Evolutionary conservation across 495 filamentous ascomycete species (phyloP).

Genomic region (Lindgomyces ingoldianus): DNA sequence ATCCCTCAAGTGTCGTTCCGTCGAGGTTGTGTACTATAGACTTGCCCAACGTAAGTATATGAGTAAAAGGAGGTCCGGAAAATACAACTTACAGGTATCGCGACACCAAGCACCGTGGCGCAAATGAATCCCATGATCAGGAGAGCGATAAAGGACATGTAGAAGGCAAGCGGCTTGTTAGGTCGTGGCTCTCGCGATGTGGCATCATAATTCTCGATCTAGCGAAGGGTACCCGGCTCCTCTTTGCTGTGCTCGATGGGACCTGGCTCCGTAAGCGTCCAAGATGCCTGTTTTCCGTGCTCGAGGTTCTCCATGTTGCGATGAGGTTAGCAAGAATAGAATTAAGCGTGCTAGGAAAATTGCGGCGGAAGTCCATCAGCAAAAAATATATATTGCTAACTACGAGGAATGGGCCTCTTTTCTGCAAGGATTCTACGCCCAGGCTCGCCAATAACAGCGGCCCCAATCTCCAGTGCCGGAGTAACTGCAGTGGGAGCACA

Average conservation of each 20-base stretch:
- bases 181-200: neutral
- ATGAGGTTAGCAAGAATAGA: too few species aligned
- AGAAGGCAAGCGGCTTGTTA: slow-evolving; percentile 8
- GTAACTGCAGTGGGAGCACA: too few species aligned
- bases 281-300: neutral
- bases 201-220: neutral
- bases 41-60: neutral
- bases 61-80: neutral
- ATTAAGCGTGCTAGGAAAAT: too few species aligned
- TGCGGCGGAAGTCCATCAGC: too few species aligned
- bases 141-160: slow-evolving; percentile 4
- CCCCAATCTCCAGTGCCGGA: too few species aligned
- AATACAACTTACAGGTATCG: neutral
- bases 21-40: slow-evolving; percentile 5
- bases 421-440: too few species aligned
- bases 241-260: neutral
- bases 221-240: neutral
- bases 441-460: too few species aligned
- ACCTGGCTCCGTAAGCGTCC: neutral
- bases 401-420: too few species aligned
- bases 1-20: slow-evolving; percentile 23
- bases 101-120: slow-evolving; percentile 1
- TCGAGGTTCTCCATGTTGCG: neutral
- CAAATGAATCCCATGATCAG: neutral
- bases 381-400: too few species aligned